Evolutionary conservation across 805 yeast species (phyloP).

Genomic region (Lipomyces orientalis): DNA sequence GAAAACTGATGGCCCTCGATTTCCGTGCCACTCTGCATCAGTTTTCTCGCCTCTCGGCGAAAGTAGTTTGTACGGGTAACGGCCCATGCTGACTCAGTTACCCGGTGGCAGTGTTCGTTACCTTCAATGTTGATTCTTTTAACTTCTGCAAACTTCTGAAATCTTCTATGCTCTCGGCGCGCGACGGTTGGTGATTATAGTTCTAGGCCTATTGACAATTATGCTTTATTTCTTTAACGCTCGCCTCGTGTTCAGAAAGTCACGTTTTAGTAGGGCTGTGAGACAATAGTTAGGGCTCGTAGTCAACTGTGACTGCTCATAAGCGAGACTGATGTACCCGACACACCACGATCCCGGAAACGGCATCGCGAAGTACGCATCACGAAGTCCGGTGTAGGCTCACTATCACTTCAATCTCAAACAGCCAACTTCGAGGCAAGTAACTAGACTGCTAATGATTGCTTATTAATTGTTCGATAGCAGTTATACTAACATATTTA

Average conservation of each 20-base stretch:
- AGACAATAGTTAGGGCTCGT: not conserved
- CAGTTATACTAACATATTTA: not conserved
- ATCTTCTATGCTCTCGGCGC: constrained; percentile 2
- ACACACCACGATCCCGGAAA: not conserved
- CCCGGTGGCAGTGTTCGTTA: not conserved
- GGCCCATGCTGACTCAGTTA: not conserved
- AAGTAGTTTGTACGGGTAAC: not conserved
- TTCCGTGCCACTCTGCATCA: not conserved
- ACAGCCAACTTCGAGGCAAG: constrained; percentile 25
- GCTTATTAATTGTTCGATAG: not conserved
- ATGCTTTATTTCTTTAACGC: not conserved
- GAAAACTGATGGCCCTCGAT: not conserved
- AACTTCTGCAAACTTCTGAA: constrained; percentile 10
- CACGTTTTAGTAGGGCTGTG: not conserved
- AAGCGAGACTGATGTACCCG: too few relatives aligned
- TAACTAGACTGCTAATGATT: not conserved
- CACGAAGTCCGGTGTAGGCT: not conserved
- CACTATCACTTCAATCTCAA: not conserved
- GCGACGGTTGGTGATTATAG: not conserved
- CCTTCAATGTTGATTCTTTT: not conserved
- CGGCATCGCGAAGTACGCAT: not conserved
- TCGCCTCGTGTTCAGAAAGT: not conserved
- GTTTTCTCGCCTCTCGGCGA: not conserved
- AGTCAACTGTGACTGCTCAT: not conserved
- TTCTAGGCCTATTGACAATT: not conserved